phyloP scores from a whole-genome alignment of 2,329 filamentous ascomycete genomes.

The Chaetomium strumarium region DNA sequence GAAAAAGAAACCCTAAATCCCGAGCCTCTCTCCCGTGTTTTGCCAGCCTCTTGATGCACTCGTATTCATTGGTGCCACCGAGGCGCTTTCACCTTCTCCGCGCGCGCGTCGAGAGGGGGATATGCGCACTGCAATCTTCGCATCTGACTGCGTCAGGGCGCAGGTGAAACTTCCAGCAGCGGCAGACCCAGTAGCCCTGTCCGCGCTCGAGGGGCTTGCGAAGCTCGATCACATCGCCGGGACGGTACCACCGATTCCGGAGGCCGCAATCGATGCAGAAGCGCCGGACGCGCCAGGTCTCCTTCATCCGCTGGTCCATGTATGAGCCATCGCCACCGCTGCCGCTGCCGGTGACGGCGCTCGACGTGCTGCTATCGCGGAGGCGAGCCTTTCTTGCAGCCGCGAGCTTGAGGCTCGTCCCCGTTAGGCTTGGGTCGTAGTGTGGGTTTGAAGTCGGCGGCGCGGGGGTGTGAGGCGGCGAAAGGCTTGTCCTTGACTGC shows the following conservation, averaged over 20 bases:
- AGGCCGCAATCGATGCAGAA: constrained; percentile 25
- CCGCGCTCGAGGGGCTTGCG: constrained; percentile 1
- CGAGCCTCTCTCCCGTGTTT: too few species aligned
- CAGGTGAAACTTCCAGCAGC: constrained; percentile 12
- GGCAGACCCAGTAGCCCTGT: constrained; percentile 19
- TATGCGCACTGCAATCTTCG: neutral
- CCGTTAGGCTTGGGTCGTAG: constrained; percentile 23
- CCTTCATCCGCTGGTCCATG: constrained; percentile 9
- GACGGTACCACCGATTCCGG: constrained; percentile 15
- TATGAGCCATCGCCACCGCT: neutral
- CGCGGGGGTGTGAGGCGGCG: neutral
- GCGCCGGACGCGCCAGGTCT: constrained; percentile 17
- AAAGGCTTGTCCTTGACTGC: neutral
- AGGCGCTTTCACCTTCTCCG: neutral
- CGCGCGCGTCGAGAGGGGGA: neutral
- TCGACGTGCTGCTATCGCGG: neutral
- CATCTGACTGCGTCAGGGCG: neutral
- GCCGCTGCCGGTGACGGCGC: neutral
- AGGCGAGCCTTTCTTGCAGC: neutral
- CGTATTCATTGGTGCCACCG: too few species aligned
- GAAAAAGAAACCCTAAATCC: too few species aligned
- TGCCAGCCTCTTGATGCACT: too few species aligned
- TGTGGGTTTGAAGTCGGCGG: constrained; percentile 15
- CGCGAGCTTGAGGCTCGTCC: constrained; percentile 13
- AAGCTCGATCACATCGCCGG: constrained; percentile 21